A percentile compares a stretch with the other conserved stretches of the same genome.
These are phyloP conservation scores for Amylostereum chailletii DNA, from an alignment of 1,284 basidiomycete genomes.

Conservation along the genomic window DNA sequence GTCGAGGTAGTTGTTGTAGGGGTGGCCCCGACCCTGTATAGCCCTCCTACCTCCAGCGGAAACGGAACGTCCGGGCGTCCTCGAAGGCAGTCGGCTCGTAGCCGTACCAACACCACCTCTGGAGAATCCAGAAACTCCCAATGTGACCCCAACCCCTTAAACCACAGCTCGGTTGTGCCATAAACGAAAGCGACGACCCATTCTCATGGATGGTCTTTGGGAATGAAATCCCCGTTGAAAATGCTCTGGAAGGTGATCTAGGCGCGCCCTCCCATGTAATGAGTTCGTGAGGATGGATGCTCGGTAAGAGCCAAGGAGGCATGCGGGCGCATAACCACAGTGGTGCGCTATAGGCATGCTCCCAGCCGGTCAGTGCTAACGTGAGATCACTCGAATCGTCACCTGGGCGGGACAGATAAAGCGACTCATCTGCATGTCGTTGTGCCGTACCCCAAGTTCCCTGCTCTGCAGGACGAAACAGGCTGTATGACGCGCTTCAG, in stretches of 20 bases:
- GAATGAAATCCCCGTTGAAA: conserved; percentile 8
- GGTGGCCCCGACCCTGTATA: not conserved
- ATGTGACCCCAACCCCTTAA: conserved; percentile 16
- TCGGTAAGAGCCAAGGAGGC: conserved; percentile 16
- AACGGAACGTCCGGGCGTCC: conserved; percentile 16
- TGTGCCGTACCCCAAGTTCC: conserved; percentile 14
- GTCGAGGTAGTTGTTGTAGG: too few species aligned
- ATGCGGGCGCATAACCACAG: conserved; percentile 21
- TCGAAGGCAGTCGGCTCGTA: conserved; percentile 15
- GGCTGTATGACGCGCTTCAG: conserved; percentile 14
- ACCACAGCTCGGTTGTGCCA: conserved; percentile 17
- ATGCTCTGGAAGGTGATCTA: conserved; percentile 9
- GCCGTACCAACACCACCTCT: conserved; percentile 13
- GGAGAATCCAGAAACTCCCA: conserved; percentile 16
- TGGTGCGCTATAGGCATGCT: conserved; percentile 16
- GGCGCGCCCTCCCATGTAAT: conserved; percentile 13
- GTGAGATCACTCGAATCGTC: conserved; percentile 9
- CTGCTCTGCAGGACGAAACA: conserved; percentile 13
- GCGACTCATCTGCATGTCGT: conserved; percentile 18
- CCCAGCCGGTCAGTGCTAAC: conserved; percentile 18
- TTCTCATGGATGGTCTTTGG: conserved; percentile 11
- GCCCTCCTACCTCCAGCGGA: conserved; percentile 13
- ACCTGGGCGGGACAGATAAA: conserved; percentile 14
- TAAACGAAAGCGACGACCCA: conserved; percentile 18
- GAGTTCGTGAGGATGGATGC: conserved; percentile 11